Evolutionary conservation across 257 asterid genomes (phyloP).

Genomic region (Asclepias syriaca): DNA sequence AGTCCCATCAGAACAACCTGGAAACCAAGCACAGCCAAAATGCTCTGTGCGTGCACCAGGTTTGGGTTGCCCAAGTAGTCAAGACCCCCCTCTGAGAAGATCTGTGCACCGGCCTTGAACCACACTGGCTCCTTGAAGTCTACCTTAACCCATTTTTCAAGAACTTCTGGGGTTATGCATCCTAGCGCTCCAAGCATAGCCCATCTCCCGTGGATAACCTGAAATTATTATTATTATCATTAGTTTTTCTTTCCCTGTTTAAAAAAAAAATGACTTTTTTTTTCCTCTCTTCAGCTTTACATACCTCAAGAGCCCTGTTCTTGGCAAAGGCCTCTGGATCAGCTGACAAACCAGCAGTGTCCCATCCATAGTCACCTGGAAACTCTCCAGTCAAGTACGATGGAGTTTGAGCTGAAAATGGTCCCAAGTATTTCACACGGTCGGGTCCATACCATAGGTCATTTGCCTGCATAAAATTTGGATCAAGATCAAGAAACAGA

Average conservation of each 20-base stretch:
- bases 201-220: constrained; percentile 81
- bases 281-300: no score
- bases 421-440: constrained; percentile 82
- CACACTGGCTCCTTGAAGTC: constrained; percentile 74
- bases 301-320: constrained; percentile 82
- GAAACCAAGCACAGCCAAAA: constrained; percentile 69
- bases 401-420: constrained; percentile 86
- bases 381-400: constrained; percentile 79
- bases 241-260: no score
- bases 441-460: constrained; percentile 87
- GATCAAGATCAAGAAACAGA: constrained; percentile 1
- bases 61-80: constrained; percentile 80
- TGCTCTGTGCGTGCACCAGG: constrained; percentile 81
- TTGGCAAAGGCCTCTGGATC: constrained; percentile 84
- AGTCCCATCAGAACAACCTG: constrained; percentile 81
- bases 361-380: constrained; percentile 93
- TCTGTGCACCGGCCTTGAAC: constrained; percentile 84
- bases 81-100: constrained; percentile 71
- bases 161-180: constrained; percentile 76
- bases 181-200: constrained; percentile 79
- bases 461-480: constrained; percentile 28
- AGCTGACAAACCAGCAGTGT: constrained; percentile 81
- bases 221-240: neutral
- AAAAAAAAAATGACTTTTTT: no score
- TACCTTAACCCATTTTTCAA: constrained; percentile 47